These are phyloP conservation scores for Cocos nucifera DNA, from an alignment of 176 grass and related monocot species.

Conservation along the genomic window DNA sequence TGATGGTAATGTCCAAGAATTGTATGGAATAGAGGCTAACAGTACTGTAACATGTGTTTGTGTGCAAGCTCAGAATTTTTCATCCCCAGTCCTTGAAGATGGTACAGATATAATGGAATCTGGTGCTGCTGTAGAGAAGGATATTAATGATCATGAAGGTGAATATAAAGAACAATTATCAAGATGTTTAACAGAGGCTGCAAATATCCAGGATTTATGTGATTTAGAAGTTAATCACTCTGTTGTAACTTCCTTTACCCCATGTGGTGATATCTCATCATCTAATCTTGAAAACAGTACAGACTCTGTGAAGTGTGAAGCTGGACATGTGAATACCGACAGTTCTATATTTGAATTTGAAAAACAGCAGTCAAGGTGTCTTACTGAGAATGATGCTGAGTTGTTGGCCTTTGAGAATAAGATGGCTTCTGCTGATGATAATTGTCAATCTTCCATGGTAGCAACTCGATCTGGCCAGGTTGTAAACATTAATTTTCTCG, in stretches of 20 bases:
- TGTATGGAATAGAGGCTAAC: too few relatives aligned
- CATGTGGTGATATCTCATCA: slow-evolving; percentile 1
- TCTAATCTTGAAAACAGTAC: background rate
- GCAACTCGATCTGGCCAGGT: slow-evolving; percentile 10
- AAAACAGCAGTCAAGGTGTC: slow-evolving; percentile 1
- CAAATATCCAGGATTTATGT: background rate
- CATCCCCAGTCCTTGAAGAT: too few relatives aligned
- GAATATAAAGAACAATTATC: too few relatives aligned
- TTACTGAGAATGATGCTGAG: slow-evolving; percentile 1
- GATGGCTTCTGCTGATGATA: slow-evolving; percentile 9
- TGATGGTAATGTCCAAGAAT: too few relatives aligned
- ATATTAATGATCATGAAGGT: too few relatives aligned
- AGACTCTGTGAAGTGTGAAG: too few relatives aligned
- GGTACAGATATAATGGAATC: too few relatives aligned
- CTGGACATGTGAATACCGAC: too few relatives aligned
- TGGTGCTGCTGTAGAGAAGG: too few relatives aligned
- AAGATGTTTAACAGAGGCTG: too few relatives aligned
- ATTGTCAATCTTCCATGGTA: slow-evolving; percentile 2
- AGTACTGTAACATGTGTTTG: too few relatives aligned
- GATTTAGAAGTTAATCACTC: slow-evolving; percentile 12
- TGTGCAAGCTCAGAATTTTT: too few relatives aligned
- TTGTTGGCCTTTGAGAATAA: background rate
- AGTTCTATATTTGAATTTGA: background rate
- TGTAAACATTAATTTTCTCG: slow-evolving; percentile 18
- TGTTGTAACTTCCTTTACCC: background rate